These are phyloP conservation scores for Trichoderma parareesei DNA, from an alignment of 495 filamentous ascomycete genomes.

Conservation along the genomic window DNA sequence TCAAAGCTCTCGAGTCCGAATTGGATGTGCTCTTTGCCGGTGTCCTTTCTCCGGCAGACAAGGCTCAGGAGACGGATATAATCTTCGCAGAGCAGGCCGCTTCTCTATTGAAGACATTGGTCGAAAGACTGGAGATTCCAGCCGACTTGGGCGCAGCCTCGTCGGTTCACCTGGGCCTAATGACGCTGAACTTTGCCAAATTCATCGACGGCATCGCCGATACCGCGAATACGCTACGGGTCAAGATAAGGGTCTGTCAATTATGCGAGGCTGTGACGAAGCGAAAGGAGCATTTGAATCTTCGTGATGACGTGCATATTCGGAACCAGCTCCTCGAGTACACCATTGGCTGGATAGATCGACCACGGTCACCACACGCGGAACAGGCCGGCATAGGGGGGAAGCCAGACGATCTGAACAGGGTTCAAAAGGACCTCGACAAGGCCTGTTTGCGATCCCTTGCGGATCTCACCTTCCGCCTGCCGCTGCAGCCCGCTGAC, in stretches of 20 bases:
- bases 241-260: constrained; percentile 60
- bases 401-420: constrained; percentile 42
- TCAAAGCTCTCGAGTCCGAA: constrained; percentile 52
- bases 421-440: constrained; percentile 54
- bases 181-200: constrained; percentile 52
- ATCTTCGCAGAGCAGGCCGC: constrained; percentile 59
- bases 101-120: constrained; percentile 50
- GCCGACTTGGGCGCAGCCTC: constrained; percentile 50
- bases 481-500: constrained; percentile 56
- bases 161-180: constrained; percentile 49
- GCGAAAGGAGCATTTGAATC: constrained; percentile 57
- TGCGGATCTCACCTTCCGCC: constrained; percentile 52
- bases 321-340: constrained; percentile 57
- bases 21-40: constrained; percentile 50
- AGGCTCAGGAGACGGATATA: constrained; percentile 48
- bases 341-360: constrained; percentile 55
- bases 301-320: constrained; percentile 56
- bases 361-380: constrained; percentile 37
- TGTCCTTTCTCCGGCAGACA: constrained; percentile 38
- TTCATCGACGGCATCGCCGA: constrained; percentile 48
- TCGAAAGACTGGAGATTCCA: constrained; percentile 51
- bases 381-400: constrained; percentile 15
- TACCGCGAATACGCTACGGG: constrained; percentile 43
- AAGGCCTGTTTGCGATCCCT: constrained; percentile 52
- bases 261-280: constrained; percentile 53